Evolutionary conservation across 78 protist genomes (phyloP).

Genomic region (Pigoraptor vietnamica): DNA sequence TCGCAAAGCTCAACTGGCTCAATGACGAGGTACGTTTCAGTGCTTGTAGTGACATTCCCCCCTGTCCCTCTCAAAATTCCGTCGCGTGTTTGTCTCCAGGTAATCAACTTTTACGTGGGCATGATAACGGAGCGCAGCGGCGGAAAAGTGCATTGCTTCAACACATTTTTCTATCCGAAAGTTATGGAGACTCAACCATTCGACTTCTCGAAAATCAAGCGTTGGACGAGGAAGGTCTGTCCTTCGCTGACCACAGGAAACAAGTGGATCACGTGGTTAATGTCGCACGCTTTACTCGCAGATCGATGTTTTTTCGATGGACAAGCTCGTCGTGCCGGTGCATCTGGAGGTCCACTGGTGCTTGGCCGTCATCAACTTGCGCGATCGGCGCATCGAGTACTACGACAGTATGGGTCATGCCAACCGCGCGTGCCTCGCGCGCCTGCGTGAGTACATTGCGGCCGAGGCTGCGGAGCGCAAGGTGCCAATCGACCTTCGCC

Average conservation of each 20-base stretch:
- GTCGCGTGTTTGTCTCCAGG: neutral
- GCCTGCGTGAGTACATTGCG: neutral
- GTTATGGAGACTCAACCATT: neutral
- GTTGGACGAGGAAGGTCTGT: neutral
- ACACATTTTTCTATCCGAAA: neutral
- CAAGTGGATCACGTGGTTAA: no score
- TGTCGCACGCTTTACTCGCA: neutral
- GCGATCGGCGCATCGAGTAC: neutral
- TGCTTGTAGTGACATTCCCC: no score
- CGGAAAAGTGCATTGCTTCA: neutral
- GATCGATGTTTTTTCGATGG: neutral
- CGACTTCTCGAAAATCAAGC: neutral
- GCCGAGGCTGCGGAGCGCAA: neutral
- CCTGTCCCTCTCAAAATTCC: neutral
- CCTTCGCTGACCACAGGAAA: no score
- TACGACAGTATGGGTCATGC: neutral
- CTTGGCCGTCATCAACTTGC: neutral
- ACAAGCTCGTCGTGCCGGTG: neutral
- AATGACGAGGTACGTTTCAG: neutral
- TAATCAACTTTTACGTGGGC: neutral
- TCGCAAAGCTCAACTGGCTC: neutral
- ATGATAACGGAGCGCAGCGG: neutral
- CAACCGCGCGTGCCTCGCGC: neutral
- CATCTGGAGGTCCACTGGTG: neutral
- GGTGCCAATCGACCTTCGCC: neutral